Conservation (phyloP, 805 yeast genomes). For the Barnettozyma botsteinii region DNA sequence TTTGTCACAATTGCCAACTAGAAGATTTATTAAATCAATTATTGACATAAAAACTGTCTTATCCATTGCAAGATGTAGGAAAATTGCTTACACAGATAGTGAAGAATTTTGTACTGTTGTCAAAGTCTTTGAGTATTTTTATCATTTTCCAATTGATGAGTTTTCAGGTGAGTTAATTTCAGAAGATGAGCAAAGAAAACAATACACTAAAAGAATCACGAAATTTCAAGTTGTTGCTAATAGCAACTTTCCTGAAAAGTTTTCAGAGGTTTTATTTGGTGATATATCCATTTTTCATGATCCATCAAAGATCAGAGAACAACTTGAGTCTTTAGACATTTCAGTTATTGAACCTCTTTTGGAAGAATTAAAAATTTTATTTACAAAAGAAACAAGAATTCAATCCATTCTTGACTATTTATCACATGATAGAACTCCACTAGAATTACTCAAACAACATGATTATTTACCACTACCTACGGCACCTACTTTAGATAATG, state of each 20-base stretch:
- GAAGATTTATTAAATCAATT: constrained; percentile 31
- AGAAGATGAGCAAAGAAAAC: constrained; percentile 12
- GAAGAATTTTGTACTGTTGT: background rate
- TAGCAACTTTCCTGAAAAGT: constrained; percentile 15
- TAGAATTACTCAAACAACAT: background rate
- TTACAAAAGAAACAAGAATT: background rate
- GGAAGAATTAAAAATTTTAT: background rate
- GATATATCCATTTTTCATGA: background rate
- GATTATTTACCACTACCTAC: background rate
- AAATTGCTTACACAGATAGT: background rate
- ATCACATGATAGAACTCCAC: background rate
- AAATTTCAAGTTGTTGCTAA: constrained; percentile 24
- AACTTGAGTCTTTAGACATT: background rate
- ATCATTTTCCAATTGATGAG: constrained; percentile 39
- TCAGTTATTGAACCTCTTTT: background rate
- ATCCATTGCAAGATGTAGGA: background rate
- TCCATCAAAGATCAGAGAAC: background rate
- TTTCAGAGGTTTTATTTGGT: constrained; percentile 8
- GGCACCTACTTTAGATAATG: background rate
- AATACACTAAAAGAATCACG: constrained; percentile 10
- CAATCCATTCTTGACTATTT: background rate
- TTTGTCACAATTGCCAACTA: constrained; percentile 37
- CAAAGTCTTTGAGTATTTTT: constrained; percentile 21
- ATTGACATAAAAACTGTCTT: constrained; percentile 22
- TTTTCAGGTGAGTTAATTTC: constrained; percentile 29